Base-by-base conservation (phyloP, 2,329 filamentous ascomycete genomes). In the Elsinoe fawcettii region DNA sequence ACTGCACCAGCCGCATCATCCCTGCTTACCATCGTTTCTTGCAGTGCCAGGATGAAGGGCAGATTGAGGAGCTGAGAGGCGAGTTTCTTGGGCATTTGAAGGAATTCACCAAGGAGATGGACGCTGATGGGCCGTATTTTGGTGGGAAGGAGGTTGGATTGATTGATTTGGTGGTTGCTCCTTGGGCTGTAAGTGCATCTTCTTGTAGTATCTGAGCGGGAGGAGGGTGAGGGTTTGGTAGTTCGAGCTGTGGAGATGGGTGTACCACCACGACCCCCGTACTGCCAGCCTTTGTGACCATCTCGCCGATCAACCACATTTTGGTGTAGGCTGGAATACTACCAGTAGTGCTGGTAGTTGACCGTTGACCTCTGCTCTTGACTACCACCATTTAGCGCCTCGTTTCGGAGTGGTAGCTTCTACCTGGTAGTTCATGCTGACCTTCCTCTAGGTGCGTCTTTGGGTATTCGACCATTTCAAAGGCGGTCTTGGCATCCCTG, bases 391-490 rank as follows among this genome's bases (percentile, higher is more conserved):
- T 37, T n/a, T 37, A 14, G 3, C 11, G 34, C 34, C 6, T 37
- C 34, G 6, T n/a, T 37, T 37, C 3, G 9, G 9, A 14, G 4
- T 37, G 6, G 34, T 12, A 37, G 14, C 4, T 3, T 12, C 14
- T 3, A 20, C 9, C 41, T 46, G 9, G 6, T 12, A 27, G 5
- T 14, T 23, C 22, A n/a, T 5, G 9, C 53, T 55, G 39, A 55
- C 53, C 20, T 14, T 32, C 16, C 11, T 37, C 14, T 14, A 66
- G 62, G 61, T 71, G 64, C 76, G 87, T 12, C 66, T 90, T 18
- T 91, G 86, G 75, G 73, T 89, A 5, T 84, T 91, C 62, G 86
- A 91, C 63, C 78, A 88, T 61, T 91, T 86, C 67, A 91, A 91
- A 58, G 76, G 75, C 1, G 79, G 79, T 0, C 60, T 77, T n/a